Evolutionary conservation across 2,329 filamentous ascomycete species (phyloP).

Genomic region (Ophiostoma perfectum): DNA sequence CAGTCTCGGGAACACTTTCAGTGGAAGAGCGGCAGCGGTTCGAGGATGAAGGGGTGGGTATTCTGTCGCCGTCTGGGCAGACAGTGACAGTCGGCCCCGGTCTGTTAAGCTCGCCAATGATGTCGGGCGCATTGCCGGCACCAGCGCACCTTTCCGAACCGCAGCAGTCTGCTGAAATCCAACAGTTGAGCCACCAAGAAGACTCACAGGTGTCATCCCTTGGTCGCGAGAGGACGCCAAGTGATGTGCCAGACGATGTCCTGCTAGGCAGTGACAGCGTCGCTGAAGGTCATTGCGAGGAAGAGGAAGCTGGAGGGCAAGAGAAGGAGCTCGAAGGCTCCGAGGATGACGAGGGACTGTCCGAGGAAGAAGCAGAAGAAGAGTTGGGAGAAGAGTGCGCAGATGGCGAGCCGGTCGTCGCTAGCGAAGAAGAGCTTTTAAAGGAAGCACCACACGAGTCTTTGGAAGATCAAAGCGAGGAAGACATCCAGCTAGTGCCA

Average conservation of each 20-base stretch:
- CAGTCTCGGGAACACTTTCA: background rate
- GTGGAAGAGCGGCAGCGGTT: conserved; percentile 12
- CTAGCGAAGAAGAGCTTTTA: background rate
- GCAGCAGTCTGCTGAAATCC: background rate
- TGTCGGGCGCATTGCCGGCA: background rate
- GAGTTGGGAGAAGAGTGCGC: background rate
- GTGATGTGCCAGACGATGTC: background rate
- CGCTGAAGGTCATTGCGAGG: background rate
- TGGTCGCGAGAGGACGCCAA: background rate
- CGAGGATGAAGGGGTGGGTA: conserved; percentile 13
- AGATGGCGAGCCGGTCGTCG: background rate
- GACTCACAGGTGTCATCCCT: background rate
- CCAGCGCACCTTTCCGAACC: background rate
- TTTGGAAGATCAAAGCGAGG: background rate
- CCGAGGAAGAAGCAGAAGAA: background rate
- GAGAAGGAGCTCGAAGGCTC: background rate
- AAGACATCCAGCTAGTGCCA: background rate
- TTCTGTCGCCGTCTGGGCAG: conserved; percentile 10
- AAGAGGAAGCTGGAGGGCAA: background rate
- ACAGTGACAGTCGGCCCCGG: background rate
- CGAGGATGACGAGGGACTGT: background rate
- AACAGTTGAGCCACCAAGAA: background rate
- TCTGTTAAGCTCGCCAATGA: background rate
- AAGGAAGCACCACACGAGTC: background rate
- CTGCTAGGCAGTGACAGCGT: background rate